A percentile compares a stretch with the other conserved stretches of the same genome.
Conservation (phyloP, 177 flowering plant species). For the Vitis hybrid region DNA sequence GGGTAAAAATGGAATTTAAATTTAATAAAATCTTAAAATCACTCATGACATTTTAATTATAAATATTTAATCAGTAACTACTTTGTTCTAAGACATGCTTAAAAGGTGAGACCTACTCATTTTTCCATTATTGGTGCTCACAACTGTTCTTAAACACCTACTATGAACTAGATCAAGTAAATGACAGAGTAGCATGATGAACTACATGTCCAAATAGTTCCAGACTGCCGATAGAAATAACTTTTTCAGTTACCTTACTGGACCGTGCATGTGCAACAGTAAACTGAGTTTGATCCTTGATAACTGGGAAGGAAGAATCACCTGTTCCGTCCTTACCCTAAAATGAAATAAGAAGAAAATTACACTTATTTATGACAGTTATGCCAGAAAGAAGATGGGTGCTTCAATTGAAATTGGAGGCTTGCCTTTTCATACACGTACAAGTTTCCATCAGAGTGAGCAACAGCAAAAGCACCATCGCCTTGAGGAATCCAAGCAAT, state of each 20-base stretch:
- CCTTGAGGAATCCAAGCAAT: conserved; percentile 66
- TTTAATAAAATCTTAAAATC: no score
- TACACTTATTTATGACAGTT: background rate
- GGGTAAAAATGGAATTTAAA: no score
- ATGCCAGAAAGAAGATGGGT: background rate
- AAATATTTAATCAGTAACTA: no score
- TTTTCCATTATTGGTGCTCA: no score
- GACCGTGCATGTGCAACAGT: conserved; percentile 91
- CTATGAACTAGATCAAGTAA: no score
- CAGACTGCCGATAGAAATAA: no score
- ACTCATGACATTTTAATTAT: no score
- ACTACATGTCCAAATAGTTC: no score
- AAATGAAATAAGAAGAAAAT: conserved; percentile 8
- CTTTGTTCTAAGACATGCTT: no score
- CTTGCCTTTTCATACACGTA: conserved; percentile 67
- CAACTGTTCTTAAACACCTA: no score
- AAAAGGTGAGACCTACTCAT: no score
- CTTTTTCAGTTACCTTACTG: conserved; percentile 61
- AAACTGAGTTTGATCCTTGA: conserved; percentile 89
- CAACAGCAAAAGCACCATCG: conserved; percentile 63
- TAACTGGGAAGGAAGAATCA: conserved; percentile 86
- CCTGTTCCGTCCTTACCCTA: conserved; percentile 88
- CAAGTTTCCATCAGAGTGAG: conserved; percentile 69
- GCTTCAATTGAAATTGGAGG: conserved; percentile 8
- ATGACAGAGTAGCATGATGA: no score